Base-by-base conservation (phyloP, 2,329 filamentous ascomycete genomes). In the Fusarium mangiferae region DNA sequence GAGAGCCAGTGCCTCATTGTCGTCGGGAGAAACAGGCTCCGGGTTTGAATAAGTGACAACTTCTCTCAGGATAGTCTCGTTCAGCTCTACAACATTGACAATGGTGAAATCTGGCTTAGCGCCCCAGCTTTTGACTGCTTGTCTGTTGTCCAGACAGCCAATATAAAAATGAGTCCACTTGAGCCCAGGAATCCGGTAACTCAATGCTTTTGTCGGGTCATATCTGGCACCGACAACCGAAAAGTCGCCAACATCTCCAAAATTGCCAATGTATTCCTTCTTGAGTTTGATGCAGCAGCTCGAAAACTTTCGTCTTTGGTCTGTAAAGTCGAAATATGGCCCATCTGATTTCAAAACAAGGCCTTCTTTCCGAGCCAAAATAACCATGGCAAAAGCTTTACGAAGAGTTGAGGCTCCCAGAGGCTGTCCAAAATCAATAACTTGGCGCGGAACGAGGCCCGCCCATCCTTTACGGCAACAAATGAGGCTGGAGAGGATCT, bases 171-270 rank as follows among this genome's bases (percentile, higher is more conserved):
- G 90, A 7, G 94, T 97, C 92, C 92, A 97, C 61, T 88, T 87
- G 48, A 93, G 78, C 24, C 86, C 85, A 11, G 85, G 84, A 6
- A 91, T 81, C 9, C 84, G 81, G 54, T 90, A 87, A 13, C 86
- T 84, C 51, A 85, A 86, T 13, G 91, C 92, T 70, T 90, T 89
- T 56, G 86, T 84, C 7, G 92, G 83, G 73, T 94, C 89, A 75
- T 92, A 95, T 24, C 90, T 90, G 11, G 90, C 95, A 1, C 94
- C 95, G 7, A 98, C 84, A 4, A 96, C 87, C 5, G 93, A 91
- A 78, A 98, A 93, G 80, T 98, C 95, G 15, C 93, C 93, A 36
- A 94, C 90, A 68, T 97, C 95, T 2, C 94, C 94, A 79, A 96
- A 90, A 6, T 90, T 90, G 33, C 88, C 86, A 42, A 97, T 83